Evolutionary conservation across 306 rosid species (phyloP), one percentile per base, ranked within the genome.

Genomic region (Prunus mume): DNA sequence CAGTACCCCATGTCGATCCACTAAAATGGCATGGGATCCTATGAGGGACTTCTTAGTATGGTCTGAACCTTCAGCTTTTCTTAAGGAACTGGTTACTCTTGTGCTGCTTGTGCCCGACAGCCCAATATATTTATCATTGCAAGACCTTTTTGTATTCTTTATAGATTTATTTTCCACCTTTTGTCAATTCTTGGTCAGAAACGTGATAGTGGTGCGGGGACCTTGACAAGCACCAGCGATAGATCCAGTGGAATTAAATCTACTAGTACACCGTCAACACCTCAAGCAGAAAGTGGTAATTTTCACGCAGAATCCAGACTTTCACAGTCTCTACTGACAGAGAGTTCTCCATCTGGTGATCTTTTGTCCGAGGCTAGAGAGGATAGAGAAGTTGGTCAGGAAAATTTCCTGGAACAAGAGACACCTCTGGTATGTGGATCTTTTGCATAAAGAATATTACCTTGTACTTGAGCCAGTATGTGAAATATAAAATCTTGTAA

Each of bases 241-340:
- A 92, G 85, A 88, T 95, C 96, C 43, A 92, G 97, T 80, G 98
- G 97, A 77, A 91, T 89, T 52, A 92, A 89, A 85, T 92, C 98
- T 76, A 65, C 81, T 43, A 90, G 97, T 82, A 87, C 90, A 49
- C 97, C 98, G 72, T 92, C 98, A 57, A 95, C 98, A 54, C 97
- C 98, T 79, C 97, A 87, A 82, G 91, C 90, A 68, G 97, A 90
- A 86, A 85, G 80, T 67, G 83, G 84, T 28, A 87, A 89, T 84
- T 78, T 74, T 78, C 89, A 85, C 65, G 61, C 83, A 57, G 98
- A 90, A 63, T 81, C 92, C 66, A 87, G 97, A 80, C 82, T 82
- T 73, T 90, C 96, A 34, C 90, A 84, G 85, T 90, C 97, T 77
- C 77, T 83, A 76, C 90, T 80, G 63, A 79, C 89, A 52, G 98